Conservation (phyloP, 1,284 basidiomycete genomes). For the Papiliotrema flavescens region DNA sequence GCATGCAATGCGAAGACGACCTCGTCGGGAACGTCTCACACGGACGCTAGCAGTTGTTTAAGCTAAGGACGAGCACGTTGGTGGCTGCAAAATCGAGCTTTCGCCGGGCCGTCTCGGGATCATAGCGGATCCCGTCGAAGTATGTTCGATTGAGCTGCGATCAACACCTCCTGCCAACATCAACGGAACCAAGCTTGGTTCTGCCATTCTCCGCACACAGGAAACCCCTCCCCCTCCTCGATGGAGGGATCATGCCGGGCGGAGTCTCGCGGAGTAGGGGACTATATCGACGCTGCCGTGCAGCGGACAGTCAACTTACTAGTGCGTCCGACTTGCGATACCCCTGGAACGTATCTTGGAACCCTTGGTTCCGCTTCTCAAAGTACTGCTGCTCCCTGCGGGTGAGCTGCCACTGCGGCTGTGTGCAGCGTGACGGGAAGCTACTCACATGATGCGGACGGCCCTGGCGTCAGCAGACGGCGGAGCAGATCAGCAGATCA, state of each 20-base stretch:
- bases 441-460: constrained; percentile 23
- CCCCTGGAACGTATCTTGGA: constrained; percentile 20
- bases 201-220: too few relatives aligned
- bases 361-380: constrained; percentile 21
- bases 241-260: too few relatives aligned
- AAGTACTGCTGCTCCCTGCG: constrained; percentile 31
- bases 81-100: constrained; percentile 19
- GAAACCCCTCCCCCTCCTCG: too few relatives aligned
- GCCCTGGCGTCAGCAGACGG: constrained; percentile 13
- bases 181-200: too few relatives aligned
- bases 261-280: not conserved
- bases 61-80: constrained; percentile 20
- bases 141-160: constrained; percentile 13
- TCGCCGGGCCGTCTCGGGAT: constrained; percentile 9
- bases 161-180: too few relatives aligned
- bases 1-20: too few relatives aligned
- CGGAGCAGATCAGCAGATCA: not conserved
- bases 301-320: not conserved
- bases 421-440: not conserved
- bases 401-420: not conserved
- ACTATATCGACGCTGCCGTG: not conserved
- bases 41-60: constrained; percentile 17
- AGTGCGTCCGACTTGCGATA: constrained; percentile 29
- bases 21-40: not conserved
- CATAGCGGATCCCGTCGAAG: constrained; percentile 21